Percentiles rank a stretch among this genome's conserved stretches.
Evolutionary conservation across 257 asterid species (phyloP).

Genomic region (Capsicum baccatum): DNA sequence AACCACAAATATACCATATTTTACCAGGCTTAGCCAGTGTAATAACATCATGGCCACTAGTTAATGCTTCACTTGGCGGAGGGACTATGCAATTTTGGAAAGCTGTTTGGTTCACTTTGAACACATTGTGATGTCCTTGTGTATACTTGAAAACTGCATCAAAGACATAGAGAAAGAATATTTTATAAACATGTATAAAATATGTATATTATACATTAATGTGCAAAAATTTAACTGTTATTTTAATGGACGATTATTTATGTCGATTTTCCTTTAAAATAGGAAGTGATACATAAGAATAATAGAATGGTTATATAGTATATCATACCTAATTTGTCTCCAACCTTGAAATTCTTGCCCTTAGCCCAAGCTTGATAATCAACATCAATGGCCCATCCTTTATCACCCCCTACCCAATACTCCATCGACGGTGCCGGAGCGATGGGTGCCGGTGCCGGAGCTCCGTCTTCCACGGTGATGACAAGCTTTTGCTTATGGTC

Average conservation of each 20-base stretch:
- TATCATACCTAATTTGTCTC: conserved; percentile 30
- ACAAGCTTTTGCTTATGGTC: conserved; percentile 28
- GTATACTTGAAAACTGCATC: conserved; percentile 33
- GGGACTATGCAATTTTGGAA: conserved; percentile 1
- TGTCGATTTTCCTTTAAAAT: background rate
- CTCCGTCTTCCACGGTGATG: conserved; percentile 24
- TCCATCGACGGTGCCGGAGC: background rate
- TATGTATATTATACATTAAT: too few relatives aligned
- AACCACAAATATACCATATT: conserved; percentile 35
- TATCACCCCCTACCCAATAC: conserved; percentile 23
- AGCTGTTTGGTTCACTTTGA: conserved; percentile 22
- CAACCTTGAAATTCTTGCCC: conserved; percentile 26
- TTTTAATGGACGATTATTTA: too few relatives aligned
- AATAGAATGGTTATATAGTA: background rate
- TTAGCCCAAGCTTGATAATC: conserved; percentile 30
- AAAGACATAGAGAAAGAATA: background rate
- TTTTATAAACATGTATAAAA: too few relatives aligned
- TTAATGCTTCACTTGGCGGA: background rate
- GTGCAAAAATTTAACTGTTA: too few relatives aligned
- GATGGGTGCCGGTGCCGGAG: conserved; percentile 29
- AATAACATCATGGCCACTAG: conserved; percentile 23
- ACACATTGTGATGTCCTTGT: conserved; percentile 26
- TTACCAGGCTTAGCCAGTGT: conserved; percentile 23
- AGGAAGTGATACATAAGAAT: background rate
- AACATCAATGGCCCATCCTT: conserved; percentile 23